Percentiles rank a stretch among this genome's conserved stretches.
These are phyloP conservation scores for Schoenoplectus triqueter DNA, from an alignment of 202 grass and related monocot species.

Conservation along the genomic window DNA sequence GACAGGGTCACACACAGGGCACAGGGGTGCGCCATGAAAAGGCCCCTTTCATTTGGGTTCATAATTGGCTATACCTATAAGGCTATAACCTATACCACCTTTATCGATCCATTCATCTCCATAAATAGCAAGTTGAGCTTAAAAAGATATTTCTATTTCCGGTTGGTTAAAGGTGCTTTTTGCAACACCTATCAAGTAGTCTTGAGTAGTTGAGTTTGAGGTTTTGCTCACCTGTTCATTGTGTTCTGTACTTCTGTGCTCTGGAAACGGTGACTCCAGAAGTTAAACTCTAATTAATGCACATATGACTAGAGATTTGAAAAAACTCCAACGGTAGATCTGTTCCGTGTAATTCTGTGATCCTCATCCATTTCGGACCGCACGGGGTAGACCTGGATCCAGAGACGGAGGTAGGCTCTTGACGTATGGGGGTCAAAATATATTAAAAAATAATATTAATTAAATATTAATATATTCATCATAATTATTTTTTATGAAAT, in stretches of 20 bases:
- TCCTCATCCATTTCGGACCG: too few relatives aligned
- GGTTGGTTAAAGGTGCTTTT: constrained; percentile 33
- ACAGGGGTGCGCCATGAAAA: constrained; percentile 8
- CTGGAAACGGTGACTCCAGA: background rate
- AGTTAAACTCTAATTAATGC: background rate
- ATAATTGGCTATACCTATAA: constrained; percentile 19
- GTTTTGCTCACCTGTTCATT: too few relatives aligned
- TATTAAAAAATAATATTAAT: too few relatives aligned
- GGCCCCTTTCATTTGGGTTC: constrained; percentile 14
- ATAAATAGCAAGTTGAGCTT: constrained; percentile 30
- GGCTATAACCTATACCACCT: background rate
- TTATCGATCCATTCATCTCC: constrained; percentile 4
- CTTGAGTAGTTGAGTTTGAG: background rate
- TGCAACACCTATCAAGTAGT: constrained; percentile 8
- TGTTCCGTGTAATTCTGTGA: too few relatives aligned
- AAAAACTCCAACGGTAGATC: too few relatives aligned
- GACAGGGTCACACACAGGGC: background rate
- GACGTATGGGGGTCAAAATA: too few relatives aligned
- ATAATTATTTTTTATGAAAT: too few relatives aligned
- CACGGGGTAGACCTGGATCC: too few relatives aligned
- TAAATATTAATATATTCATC: too few relatives aligned
- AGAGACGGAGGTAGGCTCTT: too few relatives aligned
- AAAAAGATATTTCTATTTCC: constrained; percentile 16
- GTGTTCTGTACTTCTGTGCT: too few relatives aligned
- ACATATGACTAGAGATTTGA: too few relatives aligned